A percentile compares a stretch with the other conserved stretches of the same genome.
phyloP scores from a whole-genome alignment of 2,329 filamentous ascomycete genomes.

The Curvularia lunata region DNA sequence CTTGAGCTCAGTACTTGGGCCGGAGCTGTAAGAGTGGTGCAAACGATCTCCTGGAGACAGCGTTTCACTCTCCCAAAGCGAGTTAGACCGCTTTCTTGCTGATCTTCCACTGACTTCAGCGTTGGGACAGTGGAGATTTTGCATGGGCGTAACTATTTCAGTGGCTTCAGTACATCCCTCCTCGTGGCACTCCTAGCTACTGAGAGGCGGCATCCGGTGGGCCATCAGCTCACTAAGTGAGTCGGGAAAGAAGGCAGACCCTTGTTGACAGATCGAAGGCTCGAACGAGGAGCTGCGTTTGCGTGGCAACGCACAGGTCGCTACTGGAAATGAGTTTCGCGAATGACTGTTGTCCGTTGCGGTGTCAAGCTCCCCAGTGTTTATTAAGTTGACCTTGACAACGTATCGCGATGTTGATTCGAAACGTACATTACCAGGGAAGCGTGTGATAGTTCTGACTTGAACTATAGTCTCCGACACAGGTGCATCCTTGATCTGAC shows the following conservation, averaged over 20 bases:
- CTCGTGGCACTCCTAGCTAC: not conserved
- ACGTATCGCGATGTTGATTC: conserved; percentile 40
- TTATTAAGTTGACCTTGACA: conserved; percentile 26
- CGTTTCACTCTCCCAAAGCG: not conserved
- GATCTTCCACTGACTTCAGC: not conserved
- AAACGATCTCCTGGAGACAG: too few relatives aligned
- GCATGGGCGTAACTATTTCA: not conserved
- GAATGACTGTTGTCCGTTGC: not conserved
- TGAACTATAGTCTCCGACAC: conserved; percentile 23
- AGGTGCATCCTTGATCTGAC: not conserved
- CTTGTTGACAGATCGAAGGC: not conserved
- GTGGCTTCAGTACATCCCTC: not conserved
- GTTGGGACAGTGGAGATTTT: not conserved
- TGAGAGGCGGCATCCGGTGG: not conserved
- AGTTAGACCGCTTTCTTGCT: conserved; percentile 20
- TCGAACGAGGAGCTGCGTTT: conserved; percentile 6
- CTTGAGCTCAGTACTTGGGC: not conserved
- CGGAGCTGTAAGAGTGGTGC: not conserved
- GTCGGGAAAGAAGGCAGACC: not conserved
- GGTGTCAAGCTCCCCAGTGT: not conserved
- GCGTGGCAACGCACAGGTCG: conserved; percentile 6
- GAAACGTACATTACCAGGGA: conserved; percentile 38
- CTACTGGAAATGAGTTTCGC: not conserved
- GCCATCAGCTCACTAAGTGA: not conserved
- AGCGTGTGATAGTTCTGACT: conserved; percentile 25